phyloP scores from a whole-genome alignment of 305 asterid genomes.

The Fraxinus floribunda region DNA sequence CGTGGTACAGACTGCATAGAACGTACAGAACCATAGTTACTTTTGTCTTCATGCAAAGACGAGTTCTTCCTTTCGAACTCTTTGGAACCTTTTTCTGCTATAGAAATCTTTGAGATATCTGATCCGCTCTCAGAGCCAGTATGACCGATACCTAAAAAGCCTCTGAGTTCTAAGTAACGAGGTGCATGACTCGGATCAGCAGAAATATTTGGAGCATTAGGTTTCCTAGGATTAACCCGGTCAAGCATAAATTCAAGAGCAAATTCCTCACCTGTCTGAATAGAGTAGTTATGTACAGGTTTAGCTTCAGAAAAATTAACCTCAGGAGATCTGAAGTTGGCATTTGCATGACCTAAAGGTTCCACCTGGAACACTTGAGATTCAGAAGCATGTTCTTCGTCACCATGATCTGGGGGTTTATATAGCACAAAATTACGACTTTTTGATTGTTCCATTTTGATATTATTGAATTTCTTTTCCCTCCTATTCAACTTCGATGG shows the following conservation, averaged over 20 bases:
- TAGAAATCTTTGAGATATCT: conserved; percentile 45
- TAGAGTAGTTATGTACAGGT: conserved; percentile 63
- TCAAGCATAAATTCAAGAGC: conserved; percentile 73
- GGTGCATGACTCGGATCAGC: conserved; percentile 50
- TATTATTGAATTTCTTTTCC: conserved; percentile 17
- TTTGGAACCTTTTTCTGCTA: conserved; percentile 37
- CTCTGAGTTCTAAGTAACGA: conserved; percentile 57
- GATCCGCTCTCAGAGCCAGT: conserved; percentile 51
- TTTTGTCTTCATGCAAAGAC: conserved; percentile 38
- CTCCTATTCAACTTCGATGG: conserved; percentile 26
- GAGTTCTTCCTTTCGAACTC: conserved; percentile 36
- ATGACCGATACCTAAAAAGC: conserved; percentile 48
- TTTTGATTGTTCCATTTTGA: conserved; percentile 54
- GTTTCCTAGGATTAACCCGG: conserved; percentile 50
- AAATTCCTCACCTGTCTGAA: conserved; percentile 82
- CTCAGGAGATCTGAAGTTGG: conserved; percentile 36
- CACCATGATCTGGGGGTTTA: conserved; percentile 38
- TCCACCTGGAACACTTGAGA: conserved; percentile 42
- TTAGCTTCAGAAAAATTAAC: conserved; percentile 45
- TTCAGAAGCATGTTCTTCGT: conserved; percentile 45
- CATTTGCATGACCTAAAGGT: conserved; percentile 42
- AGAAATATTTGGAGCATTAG: conserved; percentile 40
- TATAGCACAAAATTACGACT: conserved; percentile 34
- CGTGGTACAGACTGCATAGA: conserved; percentile 33
- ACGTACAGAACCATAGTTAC: conserved; percentile 37